Conservation (phyloP, 805 yeast species). For the Suhomyces prunicola region DNA sequence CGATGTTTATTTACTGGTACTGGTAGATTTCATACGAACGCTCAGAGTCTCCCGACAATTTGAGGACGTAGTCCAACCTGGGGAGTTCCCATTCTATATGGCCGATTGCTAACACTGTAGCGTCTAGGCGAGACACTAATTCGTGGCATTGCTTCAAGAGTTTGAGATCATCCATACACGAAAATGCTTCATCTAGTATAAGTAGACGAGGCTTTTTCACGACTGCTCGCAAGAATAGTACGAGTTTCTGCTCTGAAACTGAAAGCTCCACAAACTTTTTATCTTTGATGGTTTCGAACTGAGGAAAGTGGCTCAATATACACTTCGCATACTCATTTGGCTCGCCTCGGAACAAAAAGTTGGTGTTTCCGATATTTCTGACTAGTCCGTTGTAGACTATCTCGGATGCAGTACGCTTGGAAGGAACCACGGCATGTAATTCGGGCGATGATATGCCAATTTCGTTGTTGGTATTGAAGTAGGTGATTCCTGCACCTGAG, state of each 20-base stretch:
- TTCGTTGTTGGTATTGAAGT: constrained; percentile 71
- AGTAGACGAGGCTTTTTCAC: constrained; percentile 74
- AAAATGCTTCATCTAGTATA: constrained; percentile 88
- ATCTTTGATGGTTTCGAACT: constrained; percentile 36
- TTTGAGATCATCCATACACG: constrained; percentile 73
- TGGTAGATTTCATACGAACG: constrained; percentile 19
- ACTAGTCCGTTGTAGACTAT: constrained; percentile 71
- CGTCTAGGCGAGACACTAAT: constrained; percentile 28
- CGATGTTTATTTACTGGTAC: not conserved
- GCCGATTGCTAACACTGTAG: constrained; percentile 77
- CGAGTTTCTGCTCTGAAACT: constrained; percentile 74
- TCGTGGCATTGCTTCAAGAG: constrained; percentile 33
- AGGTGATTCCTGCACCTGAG: constrained; percentile 69
- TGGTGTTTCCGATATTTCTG: constrained; percentile 53
- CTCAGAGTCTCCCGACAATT: constrained; percentile 28
- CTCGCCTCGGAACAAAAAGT: constrained; percentile 45
- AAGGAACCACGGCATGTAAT: constrained; percentile 82
- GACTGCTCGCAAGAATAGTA: constrained; percentile 71
- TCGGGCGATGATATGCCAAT: constrained; percentile 93
- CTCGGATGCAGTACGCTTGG: constrained; percentile 46
- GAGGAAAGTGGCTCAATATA: constrained; percentile 20
- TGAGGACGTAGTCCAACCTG: constrained; percentile 47
- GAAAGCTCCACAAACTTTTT: constrained; percentile 50
- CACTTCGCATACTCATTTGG: constrained; percentile 13
- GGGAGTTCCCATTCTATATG: constrained; percentile 84